A percentile compares a stretch with the other conserved stretches of the same genome.
Evolutionary conservation across 805 yeast genomes (phyloP).

Genomic region (Monosporozyma yasuniensis): DNA sequence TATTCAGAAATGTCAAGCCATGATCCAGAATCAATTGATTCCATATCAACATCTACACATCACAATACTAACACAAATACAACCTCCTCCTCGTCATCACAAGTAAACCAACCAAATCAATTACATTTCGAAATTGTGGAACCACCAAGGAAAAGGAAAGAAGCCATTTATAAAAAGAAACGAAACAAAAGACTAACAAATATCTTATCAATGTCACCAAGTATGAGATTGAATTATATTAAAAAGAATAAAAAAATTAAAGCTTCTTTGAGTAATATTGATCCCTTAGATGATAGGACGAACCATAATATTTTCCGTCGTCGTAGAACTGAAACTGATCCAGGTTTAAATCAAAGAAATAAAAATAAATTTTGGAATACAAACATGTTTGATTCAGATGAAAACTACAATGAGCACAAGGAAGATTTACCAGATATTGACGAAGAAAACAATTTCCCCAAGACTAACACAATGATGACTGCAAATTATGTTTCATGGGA

Average conservation of each 20-base stretch:
- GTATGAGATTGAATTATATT: neutral
- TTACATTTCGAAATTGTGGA: conserved; percentile 7
- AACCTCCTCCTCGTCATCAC: neutral
- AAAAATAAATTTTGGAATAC: conserved; percentile 9
- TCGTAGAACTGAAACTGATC: neutral
- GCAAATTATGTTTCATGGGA: conserved; percentile 74
- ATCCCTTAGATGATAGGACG: neutral
- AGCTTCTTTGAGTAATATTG: neutral
- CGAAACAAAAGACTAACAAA: neutral
- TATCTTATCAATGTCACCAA: conserved; percentile 1
- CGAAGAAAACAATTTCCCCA: neutral
- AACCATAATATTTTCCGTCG: neutral
- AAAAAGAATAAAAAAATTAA: neutral
- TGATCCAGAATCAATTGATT: neutral
- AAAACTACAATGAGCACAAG: neutral
- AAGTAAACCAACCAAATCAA: neutral
- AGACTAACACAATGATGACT: conserved; percentile 1
- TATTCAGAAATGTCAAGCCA: neutral
- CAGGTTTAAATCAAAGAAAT: neutral
- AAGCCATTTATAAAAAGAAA: neutral
- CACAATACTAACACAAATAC: neutral
- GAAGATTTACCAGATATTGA: neutral
- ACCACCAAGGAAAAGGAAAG: conserved; percentile 4
- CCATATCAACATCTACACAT: neutral
- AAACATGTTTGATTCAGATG: conserved; percentile 18